These are phyloP conservation scores for Syzygium aqueum DNA, from an alignment of 345 rosid genomes.

Conservation along the genomic window DNA sequence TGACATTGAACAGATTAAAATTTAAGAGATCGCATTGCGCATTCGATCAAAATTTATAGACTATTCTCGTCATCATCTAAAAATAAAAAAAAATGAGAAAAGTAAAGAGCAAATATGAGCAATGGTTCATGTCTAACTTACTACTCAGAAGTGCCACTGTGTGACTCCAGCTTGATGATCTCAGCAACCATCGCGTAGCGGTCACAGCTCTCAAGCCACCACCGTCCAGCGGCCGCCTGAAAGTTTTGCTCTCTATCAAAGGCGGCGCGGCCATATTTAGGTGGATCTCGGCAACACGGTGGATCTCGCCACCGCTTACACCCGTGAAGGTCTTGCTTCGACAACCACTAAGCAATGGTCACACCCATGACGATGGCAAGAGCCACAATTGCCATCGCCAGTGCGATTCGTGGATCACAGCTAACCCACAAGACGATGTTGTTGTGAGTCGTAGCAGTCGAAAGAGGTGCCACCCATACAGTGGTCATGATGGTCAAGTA, in stretches of 20 bases:
- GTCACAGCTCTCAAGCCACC: neutral
- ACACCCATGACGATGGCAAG: neutral
- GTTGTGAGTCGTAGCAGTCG: neutral
- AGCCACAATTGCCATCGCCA: neutral
- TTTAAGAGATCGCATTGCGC: no score
- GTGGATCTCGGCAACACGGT: neutral
- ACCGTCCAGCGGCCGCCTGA: neutral
- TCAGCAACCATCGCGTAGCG: neutral
- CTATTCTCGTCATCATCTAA: no score
- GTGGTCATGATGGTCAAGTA: neutral
- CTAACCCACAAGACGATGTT: neutral
- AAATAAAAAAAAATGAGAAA: no score
- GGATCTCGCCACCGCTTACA: no score
- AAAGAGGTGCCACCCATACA: neutral
- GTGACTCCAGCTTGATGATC: no score
- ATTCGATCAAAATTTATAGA: no score
- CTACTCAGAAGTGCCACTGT: no score
- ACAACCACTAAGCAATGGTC: neutral
- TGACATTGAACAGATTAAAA: no score
- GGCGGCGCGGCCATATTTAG: rapidly evolving
- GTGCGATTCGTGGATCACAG: neutral
- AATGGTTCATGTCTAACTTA: no score
- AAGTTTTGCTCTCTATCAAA: neutral
- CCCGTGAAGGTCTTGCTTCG: neutral
- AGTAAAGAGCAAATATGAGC: no score